Evolutionary conservation across 2,329 filamentous ascomycete species (phyloP), one percentile per base, ranked within the genome.

Genomic region (Fusarium sambucinum): DNA sequence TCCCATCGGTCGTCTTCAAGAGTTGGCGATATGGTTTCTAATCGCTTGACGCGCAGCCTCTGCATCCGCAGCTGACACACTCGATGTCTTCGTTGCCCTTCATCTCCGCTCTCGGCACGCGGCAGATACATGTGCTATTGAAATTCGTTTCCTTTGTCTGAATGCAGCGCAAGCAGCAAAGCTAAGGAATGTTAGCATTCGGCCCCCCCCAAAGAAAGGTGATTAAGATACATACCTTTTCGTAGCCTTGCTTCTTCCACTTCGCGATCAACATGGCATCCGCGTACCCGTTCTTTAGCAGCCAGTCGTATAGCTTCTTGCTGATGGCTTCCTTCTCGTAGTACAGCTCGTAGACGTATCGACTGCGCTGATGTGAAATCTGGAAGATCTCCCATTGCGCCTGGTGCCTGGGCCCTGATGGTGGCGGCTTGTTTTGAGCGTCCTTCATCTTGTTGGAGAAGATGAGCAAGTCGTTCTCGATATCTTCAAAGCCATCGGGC

Each of bases 131-230:
- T 1, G 95, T 99, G 69, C 93, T 92, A 80, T 95, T 96, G 84
- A 98, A 99, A 80, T 99, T 99, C 30, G 96, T 99, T 84, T 99
- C 96, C 80, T 98, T 98, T n/a, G 96, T 97, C 81, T 99, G 96
- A 58, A 99, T 95, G 80, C 96, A 99, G 66, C 94, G 89, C 56
- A 97, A 84, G 79, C 96, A 99, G 81, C 96, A 99, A 42, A 99
- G 83, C 92, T 96, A 21, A 14, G 32, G 7, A 38, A 4, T 50
- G 58, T 80, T 61, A 81, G 75, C 44, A 53, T 59, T 21, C 11
- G 40, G 19, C n/a, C n/a, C n/a, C n/a, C n/a, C n/a, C n/a, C n/a
- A n/a, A 9, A 30, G 21, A 37, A 29, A 25, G 12, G 35, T n/a
- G 33, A 52, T 5, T 29, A 3, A 40, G n/a, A 35, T 3, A 78